Percentiles rank a stretch among this genome's conserved stretches.
phyloP scores from a whole-genome alignment of 176 grass and related monocot species.

The Themeda triandra region DNA sequence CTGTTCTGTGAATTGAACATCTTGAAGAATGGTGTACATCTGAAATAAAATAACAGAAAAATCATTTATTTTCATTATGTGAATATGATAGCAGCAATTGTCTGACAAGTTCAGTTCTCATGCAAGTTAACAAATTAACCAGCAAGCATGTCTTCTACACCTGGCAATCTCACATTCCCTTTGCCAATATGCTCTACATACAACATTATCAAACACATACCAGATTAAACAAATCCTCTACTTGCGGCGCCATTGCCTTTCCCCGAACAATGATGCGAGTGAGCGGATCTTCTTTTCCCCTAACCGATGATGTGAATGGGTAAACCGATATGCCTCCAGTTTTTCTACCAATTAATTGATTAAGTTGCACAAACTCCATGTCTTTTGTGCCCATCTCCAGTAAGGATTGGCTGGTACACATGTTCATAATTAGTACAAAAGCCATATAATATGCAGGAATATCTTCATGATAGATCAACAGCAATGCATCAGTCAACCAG shows the following conservation, averaged over 20 bases:
- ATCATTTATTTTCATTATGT: conserved; percentile 11
- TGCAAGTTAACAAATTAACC: conserved; percentile 15
- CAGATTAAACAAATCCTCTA: conserved; percentile 96
- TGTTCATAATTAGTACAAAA: conserved; percentile 29
- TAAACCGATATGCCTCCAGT: conserved; percentile 99
- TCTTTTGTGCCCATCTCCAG: conserved; percentile 99
- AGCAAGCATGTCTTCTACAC: conserved; percentile 5
- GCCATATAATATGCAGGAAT: neutral
- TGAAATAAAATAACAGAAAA: conserved; percentile 47
- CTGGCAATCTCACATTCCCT: neutral
- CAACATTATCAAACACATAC: conserved; percentile 42
- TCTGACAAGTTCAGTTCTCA: neutral
- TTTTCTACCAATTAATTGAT: conserved; percentile 98
- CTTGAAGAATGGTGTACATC: conserved; percentile 92
- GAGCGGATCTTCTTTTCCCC: conserved; percentile 80
- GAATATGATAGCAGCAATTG: neutral
- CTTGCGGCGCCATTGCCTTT: conserved; percentile 74
- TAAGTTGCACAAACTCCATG: conserved; percentile 99
- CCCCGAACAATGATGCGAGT: conserved; percentile 76
- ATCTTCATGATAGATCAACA: conserved; percentile 19
- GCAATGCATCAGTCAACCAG: conserved; percentile 5
- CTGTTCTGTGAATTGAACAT: conserved; percentile 96
- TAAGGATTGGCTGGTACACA: conserved; percentile 84
- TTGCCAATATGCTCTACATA: conserved; percentile 11
- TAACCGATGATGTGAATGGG: conserved; percentile 86